Evolutionary conservation across 495 filamentous ascomycete genomes (phyloP).

Genomic region (Amphirosellinia nigrospora): DNA sequence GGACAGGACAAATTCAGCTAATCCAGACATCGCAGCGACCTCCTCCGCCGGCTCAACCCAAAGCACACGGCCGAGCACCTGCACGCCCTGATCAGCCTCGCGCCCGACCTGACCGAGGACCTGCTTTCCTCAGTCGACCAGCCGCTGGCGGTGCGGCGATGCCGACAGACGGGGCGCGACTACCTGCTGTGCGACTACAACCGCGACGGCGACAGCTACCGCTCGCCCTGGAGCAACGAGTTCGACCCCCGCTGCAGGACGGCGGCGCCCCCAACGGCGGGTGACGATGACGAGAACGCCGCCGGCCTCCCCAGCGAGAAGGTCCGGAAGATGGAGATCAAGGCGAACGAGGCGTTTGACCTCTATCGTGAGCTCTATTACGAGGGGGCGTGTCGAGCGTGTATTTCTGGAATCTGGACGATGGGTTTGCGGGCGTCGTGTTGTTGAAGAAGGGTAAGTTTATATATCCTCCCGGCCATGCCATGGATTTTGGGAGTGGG

Average conservation of each 20-base stretch:
- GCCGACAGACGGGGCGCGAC: slow-evolving; percentile 86
- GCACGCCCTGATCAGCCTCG: slow-evolving; percentile 79
- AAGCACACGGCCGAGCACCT: slow-evolving; percentile 88
- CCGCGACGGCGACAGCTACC: slow-evolving; percentile 96
- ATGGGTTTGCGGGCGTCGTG: slow-evolving; percentile 96
- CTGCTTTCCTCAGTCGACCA: slow-evolving; percentile 97
- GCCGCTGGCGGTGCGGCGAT: slow-evolving; percentile 84
- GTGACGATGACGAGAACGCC: slow-evolving; percentile 25
- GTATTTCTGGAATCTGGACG: slow-evolving; percentile 98
- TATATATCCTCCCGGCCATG: neutral
- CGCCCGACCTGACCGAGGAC: slow-evolving; percentile 93
- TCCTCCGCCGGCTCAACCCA: slow-evolving; percentile 96
- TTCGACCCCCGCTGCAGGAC: slow-evolving; percentile 83
- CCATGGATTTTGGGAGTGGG: slow-evolving; percentile 1
- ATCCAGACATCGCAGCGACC: slow-evolving; percentile 67
- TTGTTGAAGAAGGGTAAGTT: slow-evolving; percentile 88
- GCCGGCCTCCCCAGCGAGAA: slow-evolving; percentile 73
- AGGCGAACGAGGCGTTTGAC: slow-evolving; percentile 95
- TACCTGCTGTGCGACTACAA: slow-evolving; percentile 99
- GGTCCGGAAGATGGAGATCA: slow-evolving; percentile 90
- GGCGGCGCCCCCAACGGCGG: slow-evolving; percentile 36
- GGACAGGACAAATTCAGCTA: neutral
- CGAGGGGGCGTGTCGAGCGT: slow-evolving; percentile 95
- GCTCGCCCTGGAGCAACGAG: slow-evolving; percentile 97
- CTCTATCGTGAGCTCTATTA: slow-evolving; percentile 98